A percentile compares a stretch with the other conserved stretches of the same genome.
Evolutionary conservation across 2,329 filamentous ascomycete genomes (phyloP).

Genomic region (Cryphonectria nitschkei): DNA sequence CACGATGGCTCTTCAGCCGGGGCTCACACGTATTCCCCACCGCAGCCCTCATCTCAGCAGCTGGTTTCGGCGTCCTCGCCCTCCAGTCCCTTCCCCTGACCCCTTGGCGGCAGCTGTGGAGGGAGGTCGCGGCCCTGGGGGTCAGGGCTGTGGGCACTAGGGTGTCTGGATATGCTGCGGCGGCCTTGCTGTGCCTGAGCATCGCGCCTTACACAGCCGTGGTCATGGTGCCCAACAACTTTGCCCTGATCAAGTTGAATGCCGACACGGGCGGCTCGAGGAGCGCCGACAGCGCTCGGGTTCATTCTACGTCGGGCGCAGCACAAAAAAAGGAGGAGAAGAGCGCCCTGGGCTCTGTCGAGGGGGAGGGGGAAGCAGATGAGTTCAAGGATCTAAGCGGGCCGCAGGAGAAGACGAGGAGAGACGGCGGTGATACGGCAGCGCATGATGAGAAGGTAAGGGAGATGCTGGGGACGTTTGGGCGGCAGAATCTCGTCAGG

Average conservation of each 20-base stretch:
- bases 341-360: constrained; percentile 12
- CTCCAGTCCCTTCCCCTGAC: constrained; percentile 26
- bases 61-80: constrained; percentile 37
- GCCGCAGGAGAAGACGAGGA: constrained; percentile 14
- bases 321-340: not conserved
- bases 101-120: constrained; percentile 1
- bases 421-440: not conserved
- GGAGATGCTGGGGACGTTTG: constrained; percentile 18
- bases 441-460: constrained; percentile 13
- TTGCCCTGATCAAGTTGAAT: constrained; percentile 22
- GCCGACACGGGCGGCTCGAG: constrained; percentile 11
- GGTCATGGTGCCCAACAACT: constrained; percentile 25
- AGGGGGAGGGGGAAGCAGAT: constrained; percentile 5
- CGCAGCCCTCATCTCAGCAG: constrained; percentile 35
- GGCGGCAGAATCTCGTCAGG: constrained; percentile 19
- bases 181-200: constrained; percentile 18
- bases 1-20: constrained; percentile 42
- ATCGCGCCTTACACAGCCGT: constrained; percentile 14
- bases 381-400: constrained; percentile 20
- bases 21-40: constrained; percentile 42
- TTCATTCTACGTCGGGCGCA: not conserved
- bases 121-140: not conserved
- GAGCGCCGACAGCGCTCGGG: constrained; percentile 8
- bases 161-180: constrained; percentile 11
- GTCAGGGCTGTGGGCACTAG: not conserved